A percentile compares a stretch with the other conserved stretches of the same genome.
Conservation (phyloP, 179 eudicot species). For the Gypsophila paniculata region DNA sequence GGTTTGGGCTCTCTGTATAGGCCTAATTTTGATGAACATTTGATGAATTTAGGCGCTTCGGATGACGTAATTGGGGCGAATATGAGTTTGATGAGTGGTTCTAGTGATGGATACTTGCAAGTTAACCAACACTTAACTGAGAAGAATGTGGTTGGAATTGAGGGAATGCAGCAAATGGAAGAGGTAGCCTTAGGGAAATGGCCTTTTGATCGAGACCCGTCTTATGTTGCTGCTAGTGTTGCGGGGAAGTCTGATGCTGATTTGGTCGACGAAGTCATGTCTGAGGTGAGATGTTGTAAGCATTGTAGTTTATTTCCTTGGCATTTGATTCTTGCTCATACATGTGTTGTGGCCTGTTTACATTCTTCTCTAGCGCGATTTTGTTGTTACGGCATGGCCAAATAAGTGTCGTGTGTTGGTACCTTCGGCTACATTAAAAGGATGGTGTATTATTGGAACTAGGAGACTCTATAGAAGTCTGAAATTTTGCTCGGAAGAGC, state of each 20-base stretch:
- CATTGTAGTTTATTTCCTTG: background rate
- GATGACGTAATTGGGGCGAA: constrained; percentile 15
- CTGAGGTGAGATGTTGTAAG: constrained; percentile 16
- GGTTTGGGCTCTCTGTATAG: constrained; percentile 10
- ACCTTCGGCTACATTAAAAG: background rate
- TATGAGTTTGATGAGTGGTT: constrained; percentile 3
- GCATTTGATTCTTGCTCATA: background rate
- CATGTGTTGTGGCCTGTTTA: background rate
- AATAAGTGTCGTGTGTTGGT: constrained; percentile 6
- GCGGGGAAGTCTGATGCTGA: constrained; percentile 15
- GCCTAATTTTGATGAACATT: constrained; percentile 18
- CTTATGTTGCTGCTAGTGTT: constrained; percentile 16
- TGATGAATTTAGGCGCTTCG: constrained; percentile 24
- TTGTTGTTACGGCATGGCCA: background rate
- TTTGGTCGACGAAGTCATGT: constrained; percentile 1
- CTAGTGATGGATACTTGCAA: background rate
- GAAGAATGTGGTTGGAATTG: constrained; percentile 23
- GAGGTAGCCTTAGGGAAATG: constrained; percentile 16
- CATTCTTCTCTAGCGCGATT: background rate
- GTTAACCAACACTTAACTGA: too few species aligned
- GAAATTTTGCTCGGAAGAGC: background rate
- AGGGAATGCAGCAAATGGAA: constrained; percentile 3
- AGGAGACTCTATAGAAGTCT: background rate
- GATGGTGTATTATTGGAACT: background rate
- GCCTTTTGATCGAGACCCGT: constrained; percentile 20